These are phyloP conservation scores for Fraxinus sp. DNA, from an alignment of 305 asterid species.

Conservation along the genomic window DNA sequence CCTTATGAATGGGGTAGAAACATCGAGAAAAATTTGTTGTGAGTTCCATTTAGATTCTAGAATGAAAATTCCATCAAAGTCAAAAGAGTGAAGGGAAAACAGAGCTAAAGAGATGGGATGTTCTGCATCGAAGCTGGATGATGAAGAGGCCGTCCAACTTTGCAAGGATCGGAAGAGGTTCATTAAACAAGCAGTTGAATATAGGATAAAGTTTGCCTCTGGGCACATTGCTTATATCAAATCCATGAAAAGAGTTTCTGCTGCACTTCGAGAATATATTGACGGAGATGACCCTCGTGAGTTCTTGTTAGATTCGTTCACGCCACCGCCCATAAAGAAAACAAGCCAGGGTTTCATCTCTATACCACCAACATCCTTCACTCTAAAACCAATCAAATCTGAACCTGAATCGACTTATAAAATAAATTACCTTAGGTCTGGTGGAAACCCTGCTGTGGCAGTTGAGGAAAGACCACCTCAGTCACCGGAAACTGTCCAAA, in stretches of 20 bases:
- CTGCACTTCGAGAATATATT: slow-evolving; percentile 79
- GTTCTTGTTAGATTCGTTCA: slow-evolving; percentile 10
- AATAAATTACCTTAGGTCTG: slow-evolving; percentile 62
- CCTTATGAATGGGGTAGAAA: slow-evolving; percentile 58
- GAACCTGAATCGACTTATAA: slow-evolving; percentile 45
- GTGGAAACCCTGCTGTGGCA: slow-evolving; percentile 71
- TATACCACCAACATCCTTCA: slow-evolving; percentile 40
- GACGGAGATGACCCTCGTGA: slow-evolving; percentile 71
- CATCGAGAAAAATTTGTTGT: slow-evolving; percentile 31
- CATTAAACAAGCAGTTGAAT: slow-evolving; percentile 89
- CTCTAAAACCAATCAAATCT: slow-evolving; percentile 45
- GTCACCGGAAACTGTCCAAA: slow-evolving; percentile 70
- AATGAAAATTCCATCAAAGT: slow-evolving; percentile 41
- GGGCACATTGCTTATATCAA: slow-evolving; percentile 82
- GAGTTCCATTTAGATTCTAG: slow-evolving; percentile 48
- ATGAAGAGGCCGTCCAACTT: slow-evolving; percentile 86
- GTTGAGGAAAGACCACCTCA: slow-evolving; percentile 86
- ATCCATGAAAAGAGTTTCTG: slow-evolving; percentile 82
- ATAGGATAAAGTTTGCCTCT: slow-evolving; percentile 66
- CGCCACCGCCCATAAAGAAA: slow-evolving; percentile 1
- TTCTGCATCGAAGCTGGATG: slow-evolving; percentile 85
- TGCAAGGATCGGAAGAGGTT: slow-evolving; percentile 90
- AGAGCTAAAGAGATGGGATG: slow-evolving; percentile 76
- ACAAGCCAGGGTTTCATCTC: slow-evolving; percentile 14
- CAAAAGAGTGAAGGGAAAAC: slow-evolving; percentile 1